A percentile compares a stretch with the other conserved stretches of the same genome.
Conservation (phyloP, 2,329 filamentous ascomycete genomes). For the Neophaeococcomyces mojaviensis region DNA sequence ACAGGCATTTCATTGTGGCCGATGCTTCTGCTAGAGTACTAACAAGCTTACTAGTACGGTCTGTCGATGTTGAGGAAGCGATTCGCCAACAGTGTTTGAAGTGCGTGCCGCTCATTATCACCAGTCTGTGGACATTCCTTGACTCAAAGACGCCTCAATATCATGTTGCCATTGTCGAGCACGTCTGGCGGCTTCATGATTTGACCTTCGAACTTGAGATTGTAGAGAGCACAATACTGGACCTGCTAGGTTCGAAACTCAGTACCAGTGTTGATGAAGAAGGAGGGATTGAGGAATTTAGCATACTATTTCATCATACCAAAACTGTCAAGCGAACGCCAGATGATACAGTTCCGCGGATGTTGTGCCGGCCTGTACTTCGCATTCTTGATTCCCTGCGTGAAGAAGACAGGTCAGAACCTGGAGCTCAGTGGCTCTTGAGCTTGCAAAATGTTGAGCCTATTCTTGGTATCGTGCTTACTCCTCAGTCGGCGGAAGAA, state of each 20-base stretch:
- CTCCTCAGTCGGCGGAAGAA: not conserved
- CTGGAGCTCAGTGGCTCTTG: slow-evolving; percentile 16
- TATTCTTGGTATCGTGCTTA: slow-evolving; percentile 14
- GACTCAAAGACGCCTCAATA: slow-evolving; percentile 81
- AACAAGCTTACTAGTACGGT: slow-evolving; percentile 19
- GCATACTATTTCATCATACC: slow-evolving; percentile 73
- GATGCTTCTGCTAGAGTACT: slow-evolving; percentile 17
- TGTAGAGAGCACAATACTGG: slow-evolving; percentile 53
- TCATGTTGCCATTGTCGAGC: slow-evolving; percentile 84
- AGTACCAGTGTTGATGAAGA: slow-evolving; percentile 30
- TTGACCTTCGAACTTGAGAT: slow-evolving; percentile 61
- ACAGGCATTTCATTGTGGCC: not conserved
- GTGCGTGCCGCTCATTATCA: slow-evolving; percentile 62
- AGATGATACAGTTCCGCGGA: slow-evolving; percentile 17
- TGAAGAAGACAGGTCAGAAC: slow-evolving; percentile 11
- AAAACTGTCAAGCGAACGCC: slow-evolving; percentile 3
- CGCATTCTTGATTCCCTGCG: slow-evolving; percentile 14
- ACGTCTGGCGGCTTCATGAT: slow-evolving; percentile 77
- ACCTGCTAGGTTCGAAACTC: slow-evolving; percentile 13
- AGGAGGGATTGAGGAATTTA: slow-evolving; percentile 62
- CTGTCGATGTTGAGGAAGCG: slow-evolving; percentile 5
- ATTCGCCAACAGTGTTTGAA: slow-evolving; percentile 42
- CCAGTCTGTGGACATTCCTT: slow-evolving; percentile 69
- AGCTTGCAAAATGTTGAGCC: slow-evolving; percentile 14
- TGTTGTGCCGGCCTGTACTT: slow-evolving; percentile 16